These are phyloP conservation scores for Fusarium setosum DNA, from an alignment of 2,329 filamentous ascomycete genomes.

Conservation along the genomic window DNA sequence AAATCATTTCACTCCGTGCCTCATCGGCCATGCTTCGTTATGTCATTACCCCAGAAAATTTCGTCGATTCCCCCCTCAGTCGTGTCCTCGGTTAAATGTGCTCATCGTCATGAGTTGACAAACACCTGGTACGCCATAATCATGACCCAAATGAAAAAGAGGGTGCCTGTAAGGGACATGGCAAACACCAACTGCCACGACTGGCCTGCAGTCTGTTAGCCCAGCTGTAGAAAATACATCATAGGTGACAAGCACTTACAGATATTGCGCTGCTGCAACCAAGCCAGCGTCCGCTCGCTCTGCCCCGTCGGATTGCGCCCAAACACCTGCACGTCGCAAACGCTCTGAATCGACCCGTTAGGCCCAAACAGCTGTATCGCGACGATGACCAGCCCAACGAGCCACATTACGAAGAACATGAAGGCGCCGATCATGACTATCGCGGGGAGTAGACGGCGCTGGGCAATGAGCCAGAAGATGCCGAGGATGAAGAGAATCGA, in stretches of 20 bases:
- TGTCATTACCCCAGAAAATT: constrained; percentile 19
- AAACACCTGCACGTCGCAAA: constrained; percentile 70
- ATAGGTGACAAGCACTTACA: constrained; percentile 57
- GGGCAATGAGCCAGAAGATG: constrained; percentile 71
- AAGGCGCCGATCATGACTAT: constrained; percentile 74
- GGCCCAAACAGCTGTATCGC: constrained; percentile 74
- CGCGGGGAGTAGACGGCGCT: constrained; percentile 69
- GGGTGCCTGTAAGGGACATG: constrained; percentile 67
- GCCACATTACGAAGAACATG: constrained; percentile 75
- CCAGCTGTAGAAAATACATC: no score
- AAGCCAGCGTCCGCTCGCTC: constrained; percentile 67
- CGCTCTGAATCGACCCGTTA: constrained; percentile 65
- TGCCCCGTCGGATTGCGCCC: constrained; percentile 61
- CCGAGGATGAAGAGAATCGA: constrained; percentile 74
- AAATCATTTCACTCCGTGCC: constrained; percentile 28
- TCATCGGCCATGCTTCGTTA: constrained; percentile 34
- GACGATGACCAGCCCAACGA: constrained; percentile 72
- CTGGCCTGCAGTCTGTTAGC: constrained; percentile 58
- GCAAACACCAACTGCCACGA: constrained; percentile 74
- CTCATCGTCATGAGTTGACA: constrained; percentile 51
- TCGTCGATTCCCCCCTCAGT: not conserved
- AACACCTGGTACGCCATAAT: constrained; percentile 76
- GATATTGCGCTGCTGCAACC: constrained; percentile 72
- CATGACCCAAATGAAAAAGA: constrained; percentile 76
- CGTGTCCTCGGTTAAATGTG: not conserved